Conservation (phyloP, 2,329 filamentous ascomycete genomes). For the Bimuria novae-zelandiae region DNA sequence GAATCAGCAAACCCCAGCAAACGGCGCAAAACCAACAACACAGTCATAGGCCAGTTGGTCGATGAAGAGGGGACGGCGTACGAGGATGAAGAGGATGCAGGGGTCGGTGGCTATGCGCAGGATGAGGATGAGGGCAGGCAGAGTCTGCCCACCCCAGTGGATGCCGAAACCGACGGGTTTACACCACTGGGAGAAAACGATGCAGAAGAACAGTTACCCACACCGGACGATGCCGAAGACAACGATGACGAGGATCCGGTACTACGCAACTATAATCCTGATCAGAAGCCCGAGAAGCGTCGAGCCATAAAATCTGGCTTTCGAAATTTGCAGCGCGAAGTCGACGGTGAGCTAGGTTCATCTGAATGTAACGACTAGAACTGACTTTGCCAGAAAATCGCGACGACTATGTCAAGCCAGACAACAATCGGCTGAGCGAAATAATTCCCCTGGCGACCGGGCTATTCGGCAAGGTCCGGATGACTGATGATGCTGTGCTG, state of each 20-base stretch:
- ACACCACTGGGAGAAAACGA: conserved; percentile 16
- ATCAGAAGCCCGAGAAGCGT: conserved; percentile 77
- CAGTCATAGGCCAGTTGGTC: conserved; percentile 24
- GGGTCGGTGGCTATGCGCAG: conserved; percentile 6
- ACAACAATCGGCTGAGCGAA: conserved; percentile 67
- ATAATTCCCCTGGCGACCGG: conserved; percentile 61
- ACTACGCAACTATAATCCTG: conserved; percentile 71
- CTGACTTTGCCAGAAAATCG: conserved; percentile 61
- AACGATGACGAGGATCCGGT: conserved; percentile 34
- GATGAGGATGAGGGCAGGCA: conserved; percentile 24
- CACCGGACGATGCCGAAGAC: conserved; percentile 3
- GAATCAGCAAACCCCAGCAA: conserved; percentile 45
- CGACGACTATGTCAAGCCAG: conserved; percentile 70
- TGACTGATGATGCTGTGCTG: conserved; percentile 87
- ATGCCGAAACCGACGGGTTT: conserved; percentile 9
- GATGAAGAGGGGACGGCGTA: conserved; percentile 27
- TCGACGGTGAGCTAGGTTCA: conserved; percentile 56
- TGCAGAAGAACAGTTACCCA: conserved; percentile 11
- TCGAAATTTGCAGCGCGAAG: conserved; percentile 66
- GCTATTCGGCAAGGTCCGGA: conserved; percentile 73
- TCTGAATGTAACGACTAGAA: not conserved
- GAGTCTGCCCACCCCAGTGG: not conserved
- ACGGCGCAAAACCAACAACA: conserved; percentile 51
- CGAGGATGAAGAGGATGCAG: not conserved
- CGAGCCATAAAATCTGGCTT: conserved; percentile 71